Evolutionary conservation across 2,329 filamentous ascomycete species (phyloP).

Genomic region (Endothia cerciana): DNA sequence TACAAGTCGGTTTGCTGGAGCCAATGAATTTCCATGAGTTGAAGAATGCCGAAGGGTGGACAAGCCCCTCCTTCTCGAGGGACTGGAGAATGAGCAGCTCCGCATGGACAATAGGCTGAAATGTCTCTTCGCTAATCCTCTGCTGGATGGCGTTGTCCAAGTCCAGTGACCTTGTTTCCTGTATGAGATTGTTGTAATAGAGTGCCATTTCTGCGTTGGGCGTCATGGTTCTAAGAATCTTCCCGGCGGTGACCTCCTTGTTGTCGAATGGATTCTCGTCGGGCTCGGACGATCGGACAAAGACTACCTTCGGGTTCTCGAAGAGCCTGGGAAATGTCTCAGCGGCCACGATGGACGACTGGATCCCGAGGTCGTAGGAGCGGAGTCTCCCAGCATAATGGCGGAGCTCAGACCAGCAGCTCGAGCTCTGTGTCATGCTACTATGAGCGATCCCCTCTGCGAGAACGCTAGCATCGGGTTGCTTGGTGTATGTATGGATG

Average conservation of each 20-base stretch:
- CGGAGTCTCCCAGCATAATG: constrained; percentile 14
- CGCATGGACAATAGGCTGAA: constrained; percentile 31
- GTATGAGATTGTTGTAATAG: constrained; percentile 13
- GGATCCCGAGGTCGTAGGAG: constrained; percentile 5
- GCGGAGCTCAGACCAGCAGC: constrained; percentile 16
- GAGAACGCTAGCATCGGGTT: not conserved
- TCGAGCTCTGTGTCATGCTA: constrained; percentile 17
- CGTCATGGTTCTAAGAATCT: constrained; percentile 31
- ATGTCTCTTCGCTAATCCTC: not conserved
- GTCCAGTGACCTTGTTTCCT: constrained; percentile 22
- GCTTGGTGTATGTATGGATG: not conserved
- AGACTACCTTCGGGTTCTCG: constrained; percentile 9
- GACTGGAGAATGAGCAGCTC: constrained; percentile 32
- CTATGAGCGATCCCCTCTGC: constrained; percentile 10
- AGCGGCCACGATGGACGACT: not conserved
- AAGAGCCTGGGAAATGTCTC: constrained; percentile 29
- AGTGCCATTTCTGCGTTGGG: not conserved
- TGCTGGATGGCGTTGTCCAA: constrained; percentile 27
- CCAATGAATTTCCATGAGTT: constrained; percentile 33
- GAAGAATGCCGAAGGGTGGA: constrained; percentile 30
- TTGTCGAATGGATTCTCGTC: constrained; percentile 3
- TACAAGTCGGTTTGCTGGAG: constrained; percentile 34
- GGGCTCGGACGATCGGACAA: constrained; percentile 24
- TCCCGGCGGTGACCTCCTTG: constrained; percentile 22
- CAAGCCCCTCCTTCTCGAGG: constrained; percentile 18